These are phyloP conservation scores for Rostrohypoxylon terebratum DNA, from an alignment of 495 filamentous ascomycete species.

Conservation along the genomic window DNA sequence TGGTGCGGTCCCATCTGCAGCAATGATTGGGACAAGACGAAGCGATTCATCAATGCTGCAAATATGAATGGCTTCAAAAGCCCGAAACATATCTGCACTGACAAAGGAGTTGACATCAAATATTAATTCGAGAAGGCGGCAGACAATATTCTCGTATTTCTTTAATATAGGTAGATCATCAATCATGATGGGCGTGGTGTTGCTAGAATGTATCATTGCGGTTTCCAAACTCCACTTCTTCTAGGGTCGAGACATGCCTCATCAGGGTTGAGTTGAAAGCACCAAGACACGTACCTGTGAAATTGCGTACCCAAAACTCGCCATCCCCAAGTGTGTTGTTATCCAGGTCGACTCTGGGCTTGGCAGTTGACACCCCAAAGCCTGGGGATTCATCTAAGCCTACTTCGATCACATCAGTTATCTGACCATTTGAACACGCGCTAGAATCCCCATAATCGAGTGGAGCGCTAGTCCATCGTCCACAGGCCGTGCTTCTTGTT, in stretches of 20 bases:
- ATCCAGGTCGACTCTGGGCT: neutral
- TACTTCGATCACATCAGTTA: constrained; percentile 9
- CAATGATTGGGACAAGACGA: constrained; percentile 15
- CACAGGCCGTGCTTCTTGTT: constrained; percentile 35
- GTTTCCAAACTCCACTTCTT: constrained; percentile 1
- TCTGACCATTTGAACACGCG: neutral
- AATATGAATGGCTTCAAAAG: constrained; percentile 1
- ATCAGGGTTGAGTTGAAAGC: neutral
- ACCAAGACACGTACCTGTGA: constrained; percentile 22
- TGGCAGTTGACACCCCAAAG: constrained; percentile 9
- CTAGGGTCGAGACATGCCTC: constrained; percentile 3
- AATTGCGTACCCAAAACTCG: constrained; percentile 23
- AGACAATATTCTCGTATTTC: neutral
- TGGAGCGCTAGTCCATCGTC: constrained; percentile 34
- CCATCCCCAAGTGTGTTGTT: constrained; percentile 12
- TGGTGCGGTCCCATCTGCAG: constrained; percentile 2
- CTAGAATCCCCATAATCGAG: constrained; percentile 1
- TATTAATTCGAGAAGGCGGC: neutral
- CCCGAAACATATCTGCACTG: constrained; percentile 8
- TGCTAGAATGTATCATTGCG: neutral
- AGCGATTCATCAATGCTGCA: neutral
- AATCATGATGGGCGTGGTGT: neutral
- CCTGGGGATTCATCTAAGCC: neutral
- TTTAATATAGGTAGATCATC: neutral
- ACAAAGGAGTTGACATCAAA: neutral